These are phyloP conservation scores for Clonostachys rosea DNA, from an alignment of 2,329 filamentous ascomycete genomes.

Conservation along the genomic window DNA sequence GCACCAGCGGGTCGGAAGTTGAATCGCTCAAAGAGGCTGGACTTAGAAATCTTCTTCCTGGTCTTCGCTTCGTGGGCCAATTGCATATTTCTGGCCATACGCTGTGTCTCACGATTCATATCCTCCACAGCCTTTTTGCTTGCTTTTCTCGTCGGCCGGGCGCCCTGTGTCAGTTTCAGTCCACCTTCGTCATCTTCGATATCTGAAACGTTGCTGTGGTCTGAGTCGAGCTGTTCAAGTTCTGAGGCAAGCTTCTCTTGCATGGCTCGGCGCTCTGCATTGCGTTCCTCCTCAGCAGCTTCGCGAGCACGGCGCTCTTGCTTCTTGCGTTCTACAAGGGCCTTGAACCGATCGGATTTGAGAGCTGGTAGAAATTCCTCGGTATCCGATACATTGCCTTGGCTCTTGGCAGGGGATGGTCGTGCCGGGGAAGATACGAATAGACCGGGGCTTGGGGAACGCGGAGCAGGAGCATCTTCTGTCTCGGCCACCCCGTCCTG, in stretches of 20 bases:
- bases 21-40: conserved; percentile 78
- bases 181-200: conserved; percentile 59
- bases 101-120: conserved; percentile 91
- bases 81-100: conserved; percentile 85
- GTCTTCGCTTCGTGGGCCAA: conserved; percentile 85
- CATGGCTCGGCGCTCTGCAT: conserved; percentile 32
- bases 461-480: conserved; percentile 6
- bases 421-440: conserved; percentile 50
- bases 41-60: conserved; percentile 84
- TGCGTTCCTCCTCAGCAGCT: conserved; percentile 46
- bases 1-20: conserved; percentile 55
- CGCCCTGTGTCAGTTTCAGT: conserved; percentile 63
- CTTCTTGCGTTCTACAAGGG: conserved; percentile 69
- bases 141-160: conserved; percentile 73
- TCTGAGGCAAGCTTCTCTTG: conserved; percentile 26
- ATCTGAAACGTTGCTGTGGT: conserved; percentile 39
- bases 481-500: conserved; percentile 22
- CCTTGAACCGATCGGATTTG: conserved; percentile 60
- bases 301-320: conserved; percentile 67
- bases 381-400: conserved; percentile 28
- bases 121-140: conserved; percentile 94
- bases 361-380: conserved; percentile 41
- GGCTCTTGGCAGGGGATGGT: conserved; percentile 19
- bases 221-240: conserved; percentile 24
- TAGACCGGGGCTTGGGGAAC: conserved; percentile 37